Evolutionary conservation across 1,139 yeast species (phyloP).

Genomic region (Debaryomycetaceae sp.): DNA sequence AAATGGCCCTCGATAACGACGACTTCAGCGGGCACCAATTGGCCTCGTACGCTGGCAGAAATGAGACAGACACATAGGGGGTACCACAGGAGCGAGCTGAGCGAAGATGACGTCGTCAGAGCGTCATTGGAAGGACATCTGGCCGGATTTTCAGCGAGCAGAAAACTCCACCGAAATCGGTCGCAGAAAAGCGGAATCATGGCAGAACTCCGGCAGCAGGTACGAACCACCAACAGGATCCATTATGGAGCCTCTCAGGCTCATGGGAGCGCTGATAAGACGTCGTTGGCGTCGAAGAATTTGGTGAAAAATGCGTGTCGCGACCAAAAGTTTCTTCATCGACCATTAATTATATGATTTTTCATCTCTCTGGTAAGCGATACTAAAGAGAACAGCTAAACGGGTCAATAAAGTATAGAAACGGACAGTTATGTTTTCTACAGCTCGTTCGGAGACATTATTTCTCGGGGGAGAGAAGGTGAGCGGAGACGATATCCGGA

Average conservation of each 20-base stretch:
- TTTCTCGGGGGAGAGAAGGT: slow-evolving; percentile 95
- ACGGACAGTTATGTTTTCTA: slow-evolving; percentile 31
- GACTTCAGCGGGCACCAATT: too few relatives aligned
- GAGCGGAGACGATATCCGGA: slow-evolving; percentile 94
- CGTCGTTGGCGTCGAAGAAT: not conserved
- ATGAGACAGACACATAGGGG: too few relatives aligned
- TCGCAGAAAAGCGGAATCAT: not conserved
- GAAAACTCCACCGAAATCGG: not conserved
- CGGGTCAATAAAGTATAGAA: not conserved
- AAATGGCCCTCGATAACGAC: too few relatives aligned
- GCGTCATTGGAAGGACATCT: not conserved
- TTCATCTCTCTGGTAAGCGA: not conserved
- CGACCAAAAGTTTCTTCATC: not conserved
- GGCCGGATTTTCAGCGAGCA: not conserved
- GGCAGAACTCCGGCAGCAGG: not conserved
- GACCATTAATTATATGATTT: not conserved
- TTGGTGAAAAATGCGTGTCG: not conserved
- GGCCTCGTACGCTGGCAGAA: too few relatives aligned
- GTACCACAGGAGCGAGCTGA: too few relatives aligned
- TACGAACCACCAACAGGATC: not conserved
- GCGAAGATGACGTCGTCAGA: not conserved
- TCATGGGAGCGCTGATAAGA: not conserved
- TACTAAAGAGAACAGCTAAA: not conserved
- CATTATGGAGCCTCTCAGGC: not conserved
- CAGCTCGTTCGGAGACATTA: slow-evolving; percentile 87